phyloP scores from a whole-genome alignment of 495 filamentous ascomycete species.

The Penicillium dipodomyicola region DNA sequence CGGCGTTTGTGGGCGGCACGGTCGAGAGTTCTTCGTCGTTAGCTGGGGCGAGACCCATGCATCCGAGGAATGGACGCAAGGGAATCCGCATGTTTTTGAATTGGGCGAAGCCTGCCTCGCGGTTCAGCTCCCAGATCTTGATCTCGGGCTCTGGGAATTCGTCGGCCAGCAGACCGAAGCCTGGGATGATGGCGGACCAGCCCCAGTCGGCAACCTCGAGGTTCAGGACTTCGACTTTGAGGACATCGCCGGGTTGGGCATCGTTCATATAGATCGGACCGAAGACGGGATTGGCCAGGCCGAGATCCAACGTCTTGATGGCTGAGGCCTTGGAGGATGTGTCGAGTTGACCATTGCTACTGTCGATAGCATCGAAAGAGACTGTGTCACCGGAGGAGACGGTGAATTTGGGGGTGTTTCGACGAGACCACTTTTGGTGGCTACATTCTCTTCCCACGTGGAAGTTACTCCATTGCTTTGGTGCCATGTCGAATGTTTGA shows the following conservation, averaged over 20 bases:
- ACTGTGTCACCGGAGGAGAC: constrained; percentile 45
- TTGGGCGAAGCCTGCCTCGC: constrained; percentile 36
- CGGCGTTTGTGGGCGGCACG: constrained; percentile 50
- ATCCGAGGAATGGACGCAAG: constrained; percentile 49
- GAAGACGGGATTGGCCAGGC: constrained; percentile 46
- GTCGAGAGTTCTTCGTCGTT: constrained; percentile 43
- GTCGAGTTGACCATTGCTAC: constrained; percentile 50
- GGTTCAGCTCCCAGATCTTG: constrained; percentile 49
- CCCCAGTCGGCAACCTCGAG: constrained; percentile 47
- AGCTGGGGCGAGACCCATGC: constrained; percentile 50
- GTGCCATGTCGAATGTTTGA: constrained; percentile 27
- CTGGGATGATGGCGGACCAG: constrained; percentile 51
- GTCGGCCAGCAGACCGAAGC: constrained; percentile 48
- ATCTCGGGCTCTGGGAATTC: constrained; percentile 44
- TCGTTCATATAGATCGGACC: constrained; percentile 47
- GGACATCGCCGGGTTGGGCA: constrained; percentile 49
- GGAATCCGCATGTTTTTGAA: constrained; percentile 48
- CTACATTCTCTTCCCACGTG: constrained; percentile 41
- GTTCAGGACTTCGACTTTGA: constrained; percentile 46
- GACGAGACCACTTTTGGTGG: constrained; percentile 50
- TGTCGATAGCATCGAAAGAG: constrained; percentile 50
- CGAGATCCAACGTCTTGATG: constrained; percentile 43
- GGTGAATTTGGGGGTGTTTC: constrained; percentile 44
- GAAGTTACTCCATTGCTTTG: constrained; percentile 29
- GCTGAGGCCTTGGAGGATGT: constrained; percentile 36